phyloP scores from a whole-genome alignment of 2,329 filamentous ascomycete species.

The Aspergillus terreus region DNA sequence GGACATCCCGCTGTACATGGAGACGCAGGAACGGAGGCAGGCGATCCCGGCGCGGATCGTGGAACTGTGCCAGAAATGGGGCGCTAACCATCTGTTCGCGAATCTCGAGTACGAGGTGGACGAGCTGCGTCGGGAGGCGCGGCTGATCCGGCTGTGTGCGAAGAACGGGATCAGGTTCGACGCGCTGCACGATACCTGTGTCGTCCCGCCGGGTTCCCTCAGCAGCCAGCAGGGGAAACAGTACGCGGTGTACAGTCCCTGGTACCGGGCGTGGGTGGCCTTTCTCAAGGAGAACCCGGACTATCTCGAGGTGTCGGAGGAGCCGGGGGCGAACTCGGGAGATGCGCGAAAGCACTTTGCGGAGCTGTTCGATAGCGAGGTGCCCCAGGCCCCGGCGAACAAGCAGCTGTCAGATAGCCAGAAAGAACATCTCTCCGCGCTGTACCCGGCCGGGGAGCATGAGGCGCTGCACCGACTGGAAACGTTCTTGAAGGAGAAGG shows the following conservation, averaged over 20 bases:
- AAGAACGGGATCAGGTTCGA: constrained; percentile 64
- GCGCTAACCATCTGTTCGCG: constrained; percentile 69
- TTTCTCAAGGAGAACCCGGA: constrained; percentile 68
- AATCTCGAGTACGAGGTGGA: constrained; percentile 93
- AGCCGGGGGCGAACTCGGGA: constrained; percentile 55
- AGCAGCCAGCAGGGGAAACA: constrained; percentile 67
- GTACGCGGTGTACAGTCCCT: constrained; percentile 80
- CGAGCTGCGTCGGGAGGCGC: constrained; percentile 73
- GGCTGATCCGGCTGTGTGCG: constrained; percentile 58
- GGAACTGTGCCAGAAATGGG: constrained; percentile 67
- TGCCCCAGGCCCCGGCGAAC: constrained; percentile 61
- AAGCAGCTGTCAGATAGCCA: constrained; percentile 62
- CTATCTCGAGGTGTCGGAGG: constrained; percentile 59
- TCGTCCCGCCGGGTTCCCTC: constrained; percentile 71
- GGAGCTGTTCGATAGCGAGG: constrained; percentile 55
- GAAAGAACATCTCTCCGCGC: constrained; percentile 50
- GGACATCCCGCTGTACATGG: constrained; percentile 74
- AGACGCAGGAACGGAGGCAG: constrained; percentile 65
- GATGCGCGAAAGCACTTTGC: constrained; percentile 47
- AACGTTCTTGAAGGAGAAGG: constrained; percentile 64
- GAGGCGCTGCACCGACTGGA: constrained; percentile 63
- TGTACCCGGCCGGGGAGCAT: constrained; percentile 75
- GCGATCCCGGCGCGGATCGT: constrained; percentile 59
- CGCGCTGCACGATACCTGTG: constrained; percentile 76
- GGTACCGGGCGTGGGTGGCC: constrained; percentile 73